Conservation (phyloP, 1,139 yeast species). For the Taphrina communis region DNA sequence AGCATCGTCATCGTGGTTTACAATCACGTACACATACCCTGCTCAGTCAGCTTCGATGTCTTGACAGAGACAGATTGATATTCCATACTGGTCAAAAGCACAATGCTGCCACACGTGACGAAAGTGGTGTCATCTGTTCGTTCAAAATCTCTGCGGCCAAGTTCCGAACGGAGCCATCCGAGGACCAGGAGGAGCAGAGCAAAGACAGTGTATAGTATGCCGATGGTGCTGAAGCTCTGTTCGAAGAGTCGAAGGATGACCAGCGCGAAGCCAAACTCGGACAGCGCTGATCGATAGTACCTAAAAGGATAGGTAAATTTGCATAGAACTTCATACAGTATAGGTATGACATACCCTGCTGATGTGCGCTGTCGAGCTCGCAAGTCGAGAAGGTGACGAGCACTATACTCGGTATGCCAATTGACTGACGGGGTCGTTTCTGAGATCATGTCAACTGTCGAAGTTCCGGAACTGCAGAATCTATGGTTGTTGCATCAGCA, state of each 20-base stretch:
- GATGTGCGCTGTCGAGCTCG: slow-evolving; percentile 39
- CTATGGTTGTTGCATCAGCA: no score
- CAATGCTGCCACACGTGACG: slow-evolving; percentile 26
- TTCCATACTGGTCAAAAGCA: slow-evolving; percentile 26
- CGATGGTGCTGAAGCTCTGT: slow-evolving; percentile 20
- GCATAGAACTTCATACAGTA: not conserved
- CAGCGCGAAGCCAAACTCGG: slow-evolving; percentile 32
- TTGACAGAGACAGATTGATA: not conserved
- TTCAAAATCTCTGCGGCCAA: slow-evolving; percentile 27
- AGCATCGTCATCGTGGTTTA: not conserved
- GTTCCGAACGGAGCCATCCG: slow-evolving; percentile 22
- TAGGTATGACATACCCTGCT: slow-evolving; percentile 12
- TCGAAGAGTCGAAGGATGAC: slow-evolving; percentile 34
- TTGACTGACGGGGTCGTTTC: slow-evolving; percentile 5
- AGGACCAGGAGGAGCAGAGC: slow-evolving; percentile 28
- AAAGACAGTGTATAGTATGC: slow-evolving; percentile 28
- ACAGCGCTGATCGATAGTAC: slow-evolving; percentile 30
- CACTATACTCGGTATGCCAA: not conserved
- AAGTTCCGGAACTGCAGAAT: no score
- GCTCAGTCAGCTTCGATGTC: not conserved
- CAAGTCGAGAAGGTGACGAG: slow-evolving; percentile 33
- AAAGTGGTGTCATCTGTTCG: slow-evolving; percentile 29
- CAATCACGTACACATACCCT: slow-evolving; percentile 8
- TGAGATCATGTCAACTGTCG: not conserved
- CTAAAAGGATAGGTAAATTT: not conserved